These are phyloP conservation scores for Vitis rotundifolia DNA, from an alignment of 164 flowering plant species.

Conservation along the genomic window DNA sequence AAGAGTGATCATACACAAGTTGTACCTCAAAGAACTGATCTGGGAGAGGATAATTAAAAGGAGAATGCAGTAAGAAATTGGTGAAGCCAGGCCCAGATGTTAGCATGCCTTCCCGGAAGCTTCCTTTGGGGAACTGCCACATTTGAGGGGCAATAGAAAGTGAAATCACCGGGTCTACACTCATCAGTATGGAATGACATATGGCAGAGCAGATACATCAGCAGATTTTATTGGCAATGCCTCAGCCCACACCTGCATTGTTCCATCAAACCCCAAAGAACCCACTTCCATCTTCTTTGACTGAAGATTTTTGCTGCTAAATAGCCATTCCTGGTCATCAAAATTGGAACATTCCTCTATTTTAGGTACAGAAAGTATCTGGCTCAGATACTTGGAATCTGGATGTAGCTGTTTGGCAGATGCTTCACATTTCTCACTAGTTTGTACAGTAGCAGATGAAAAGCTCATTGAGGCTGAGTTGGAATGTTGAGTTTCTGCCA, in stretches of 20 bases:
- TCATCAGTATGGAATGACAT: constrained; percentile 26
- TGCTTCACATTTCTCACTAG: constrained; percentile 9
- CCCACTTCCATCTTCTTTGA: constrained; percentile 12
- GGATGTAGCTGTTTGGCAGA: constrained; percentile 23
- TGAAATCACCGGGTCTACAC: too few relatives aligned
- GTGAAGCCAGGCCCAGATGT: too few relatives aligned
- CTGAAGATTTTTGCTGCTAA: neutral
- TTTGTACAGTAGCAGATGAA: neutral
- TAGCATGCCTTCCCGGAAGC: too few relatives aligned
- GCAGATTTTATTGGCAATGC: constrained; percentile 21
- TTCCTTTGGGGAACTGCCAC: too few relatives aligned
- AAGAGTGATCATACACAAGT: too few relatives aligned
- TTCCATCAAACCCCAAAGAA: constrained; percentile 3
- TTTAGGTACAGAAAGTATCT: constrained; percentile 23
- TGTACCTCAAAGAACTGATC: too few relatives aligned
- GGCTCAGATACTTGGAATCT: constrained; percentile 17
- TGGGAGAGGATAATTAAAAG: too few relatives aligned
- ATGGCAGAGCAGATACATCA: constrained; percentile 26
- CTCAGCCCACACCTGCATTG: constrained; percentile 22
- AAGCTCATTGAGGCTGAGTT: constrained; percentile 1
- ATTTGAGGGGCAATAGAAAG: too few relatives aligned
- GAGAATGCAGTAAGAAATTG: too few relatives aligned
- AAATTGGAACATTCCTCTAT: constrained; percentile 12
- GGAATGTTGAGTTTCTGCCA: neutral
- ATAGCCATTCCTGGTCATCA: constrained; percentile 27